These are phyloP conservation scores for Acanthamoeba polyphaga DNA, from an alignment of 208 protist species.

Conservation along the genomic window DNA sequence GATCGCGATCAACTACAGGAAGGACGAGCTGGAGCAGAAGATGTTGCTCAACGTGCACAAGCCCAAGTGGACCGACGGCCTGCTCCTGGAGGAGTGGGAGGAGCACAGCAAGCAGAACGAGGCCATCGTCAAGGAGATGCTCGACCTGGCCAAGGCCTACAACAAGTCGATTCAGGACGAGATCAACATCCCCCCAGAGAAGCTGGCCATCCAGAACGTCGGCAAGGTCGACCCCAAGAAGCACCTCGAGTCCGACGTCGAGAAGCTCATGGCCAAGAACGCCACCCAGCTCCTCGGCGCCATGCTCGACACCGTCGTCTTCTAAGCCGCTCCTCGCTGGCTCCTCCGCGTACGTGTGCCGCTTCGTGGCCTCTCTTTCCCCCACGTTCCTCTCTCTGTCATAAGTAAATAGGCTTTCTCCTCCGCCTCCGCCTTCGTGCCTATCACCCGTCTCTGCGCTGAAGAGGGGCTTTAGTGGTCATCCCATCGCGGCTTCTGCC, in stretches of 20 bases:
- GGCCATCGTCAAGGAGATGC: conserved; percentile 91
- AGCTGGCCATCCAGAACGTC: conserved; percentile 90
- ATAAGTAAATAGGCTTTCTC: conserved; percentile 30
- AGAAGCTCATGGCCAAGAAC: conserved; percentile 94
- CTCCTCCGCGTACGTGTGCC: background rate
- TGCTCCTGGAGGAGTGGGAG: conserved; percentile 93
- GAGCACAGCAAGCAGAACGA: conserved; percentile 91
- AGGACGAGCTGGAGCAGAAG: conserved; percentile 99
- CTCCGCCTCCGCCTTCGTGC: background rate
- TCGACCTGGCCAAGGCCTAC: conserved; percentile 93
- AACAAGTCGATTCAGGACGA: conserved; percentile 93
- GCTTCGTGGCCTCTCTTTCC: background rate
- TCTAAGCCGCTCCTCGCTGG: conserved; percentile 85
- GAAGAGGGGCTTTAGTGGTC: background rate
- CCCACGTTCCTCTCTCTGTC: background rate
- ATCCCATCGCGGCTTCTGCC: conserved; percentile 61
- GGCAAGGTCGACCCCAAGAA: conserved; percentile 95
- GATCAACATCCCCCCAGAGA: conserved; percentile 88
- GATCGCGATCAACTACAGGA: conserved; percentile 99
- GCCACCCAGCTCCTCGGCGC: conserved; percentile 93
- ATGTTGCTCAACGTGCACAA: conserved; percentile 99
- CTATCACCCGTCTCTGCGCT: background rate
- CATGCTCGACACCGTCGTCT: conserved; percentile 95
- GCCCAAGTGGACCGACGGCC: conserved; percentile 98
- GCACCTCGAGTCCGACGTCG: conserved; percentile 91